phyloP scores from a whole-genome alignment of 164 flowering plant species.

The Houttuynia cordata region DNA sequence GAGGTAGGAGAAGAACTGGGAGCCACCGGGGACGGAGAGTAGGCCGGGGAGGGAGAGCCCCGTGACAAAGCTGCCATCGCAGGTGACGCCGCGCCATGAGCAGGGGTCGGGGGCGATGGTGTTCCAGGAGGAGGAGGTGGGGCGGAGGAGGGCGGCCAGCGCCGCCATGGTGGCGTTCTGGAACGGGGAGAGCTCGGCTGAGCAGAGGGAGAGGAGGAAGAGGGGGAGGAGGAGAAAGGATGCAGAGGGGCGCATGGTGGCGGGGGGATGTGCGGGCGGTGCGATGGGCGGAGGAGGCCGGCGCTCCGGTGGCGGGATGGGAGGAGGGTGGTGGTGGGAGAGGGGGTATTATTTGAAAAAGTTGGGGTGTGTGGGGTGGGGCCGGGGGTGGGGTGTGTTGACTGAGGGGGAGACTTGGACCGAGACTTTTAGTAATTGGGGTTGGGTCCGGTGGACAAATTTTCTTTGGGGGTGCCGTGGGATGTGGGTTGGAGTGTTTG shows the following conservation, averaged over 20 bases:
- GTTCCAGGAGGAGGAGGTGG: conserved; percentile 8
- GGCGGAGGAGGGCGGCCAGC: conserved; percentile 16
- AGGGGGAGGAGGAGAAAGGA: not conserved
- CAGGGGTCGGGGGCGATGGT: conserved; percentile 26
- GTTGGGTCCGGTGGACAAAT: too few relatives aligned
- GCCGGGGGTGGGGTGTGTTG: too few relatives aligned
- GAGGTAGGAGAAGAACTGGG: conserved; percentile 21
- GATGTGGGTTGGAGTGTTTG: too few relatives aligned
- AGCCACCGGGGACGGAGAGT: conserved; percentile 19
- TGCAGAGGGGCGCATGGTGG: not conserved
- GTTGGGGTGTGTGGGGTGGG: too few relatives aligned
- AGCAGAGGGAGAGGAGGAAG: conserved; percentile 8
- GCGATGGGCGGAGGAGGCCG: not conserved
- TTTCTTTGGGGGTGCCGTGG: too few relatives aligned
- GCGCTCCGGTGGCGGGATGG: too few relatives aligned
- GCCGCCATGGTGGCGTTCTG: conserved; percentile 30
- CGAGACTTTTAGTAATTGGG: too few relatives aligned
- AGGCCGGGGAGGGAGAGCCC: conserved; percentile 27
- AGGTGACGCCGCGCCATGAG: conserved; percentile 41
- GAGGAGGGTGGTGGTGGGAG: too few relatives aligned
- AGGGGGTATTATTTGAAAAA: too few relatives aligned
- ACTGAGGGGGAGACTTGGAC: too few relatives aligned
- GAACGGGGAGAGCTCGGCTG: conserved; percentile 14
- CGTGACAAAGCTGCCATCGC: conserved; percentile 19
- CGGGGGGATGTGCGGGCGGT: not conserved